Percentiles rank a stretch among this genome's conserved stretches.
These are phyloP conservation scores for Epichloe bromicola DNA, from an alignment of 2,329 filamentous ascomycete species.

Conservation along the genomic window DNA sequence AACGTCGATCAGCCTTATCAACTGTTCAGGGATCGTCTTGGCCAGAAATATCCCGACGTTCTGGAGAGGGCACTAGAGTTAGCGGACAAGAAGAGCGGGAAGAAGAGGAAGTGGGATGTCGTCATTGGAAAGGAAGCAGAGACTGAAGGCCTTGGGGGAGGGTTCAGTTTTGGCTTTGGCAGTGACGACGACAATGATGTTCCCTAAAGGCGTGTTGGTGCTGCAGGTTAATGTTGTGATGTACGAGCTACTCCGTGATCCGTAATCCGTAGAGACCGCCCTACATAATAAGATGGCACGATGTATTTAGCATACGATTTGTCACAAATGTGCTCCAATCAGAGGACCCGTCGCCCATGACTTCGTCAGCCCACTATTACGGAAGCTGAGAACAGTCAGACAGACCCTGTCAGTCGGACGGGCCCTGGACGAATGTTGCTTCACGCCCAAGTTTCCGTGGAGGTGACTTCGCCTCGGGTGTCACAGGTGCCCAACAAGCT, in stretches of 20 bases:
- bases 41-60: constrained; percentile 49
- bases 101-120: constrained; percentile 78
- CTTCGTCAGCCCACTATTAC: neutral
- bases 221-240: too few relatives aligned
- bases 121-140: constrained; percentile 38
- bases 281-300: too few relatives aligned
- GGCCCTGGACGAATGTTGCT: neutral
- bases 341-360: too few relatives aligned
- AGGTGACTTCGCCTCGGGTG: neutral
- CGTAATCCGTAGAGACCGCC: too few relatives aligned
- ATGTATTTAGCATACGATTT: neutral
- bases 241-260: too few relatives aligned
- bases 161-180: constrained; percentile 45
- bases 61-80: constrained; percentile 51
- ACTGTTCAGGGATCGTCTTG: constrained; percentile 60
- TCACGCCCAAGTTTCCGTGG: neutral
- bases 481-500: neutral
- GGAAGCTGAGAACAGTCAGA: neutral
- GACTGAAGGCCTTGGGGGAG: constrained; percentile 17
- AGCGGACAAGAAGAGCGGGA: constrained; percentile 49
- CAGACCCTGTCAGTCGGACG: neutral
- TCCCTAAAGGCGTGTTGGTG: constrained; percentile 15
- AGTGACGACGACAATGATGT: constrained; percentile 30
- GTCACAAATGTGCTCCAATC: too few relatives aligned
- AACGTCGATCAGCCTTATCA: constrained; percentile 59